Evolutionary conservation across 2,329 filamentous ascomycete genomes (phyloP), one percentile per base, ranked within the genome.

Genomic region (Colletotrichum plurivorum): DNA sequence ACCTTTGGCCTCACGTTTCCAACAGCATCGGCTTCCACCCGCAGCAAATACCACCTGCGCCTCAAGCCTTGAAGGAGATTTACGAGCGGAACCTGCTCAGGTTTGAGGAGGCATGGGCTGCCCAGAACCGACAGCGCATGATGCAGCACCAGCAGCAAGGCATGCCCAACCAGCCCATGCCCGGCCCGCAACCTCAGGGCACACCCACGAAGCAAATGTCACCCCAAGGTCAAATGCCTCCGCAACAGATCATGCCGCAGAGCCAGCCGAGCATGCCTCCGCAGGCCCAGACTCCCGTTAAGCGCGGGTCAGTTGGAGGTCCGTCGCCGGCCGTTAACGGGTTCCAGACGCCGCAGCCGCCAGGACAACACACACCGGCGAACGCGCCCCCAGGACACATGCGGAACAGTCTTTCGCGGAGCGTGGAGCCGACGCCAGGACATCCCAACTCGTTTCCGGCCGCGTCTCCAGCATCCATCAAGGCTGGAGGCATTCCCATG

Each of bases 31-130:
- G 88, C 5, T 89, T 94, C 55, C 84, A 85, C 9, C 87, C 87
- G 0, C 84, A 86, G 60, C 91, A 93, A 71, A 82, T 88, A 63
- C 92, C 91, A 1, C 87, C 84, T 10, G 94, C 93, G 0, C 85
- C 89, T 2, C 87, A 88, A 67, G 90, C 96, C 73, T 79, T 98
- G 73, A 89, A 90, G 73, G 85, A 87, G 31, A 86, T 93, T 7
- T 97, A 96, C 78, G 91, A 94, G 74, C 86, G 88, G 43, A 94
- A 95, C 73, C 82, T 98, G 6, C 82, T 88, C 27, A 88, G 90
- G 39, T 98, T 97, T 72, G 95, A 98, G 77, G 88, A 91, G 68
- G 88, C 87, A 2, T 92, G 88, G 83, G 76, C 87, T 43, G 83
- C 85, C 41, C 87, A 88, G 73, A 84, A 84, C 72, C 84, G 83